Percentiles rank a stretch among this genome's conserved stretches.
Evolutionary conservation across 352 stramenopile species (phyloP).

Genomic region (Globisporangium nunn): DNA sequence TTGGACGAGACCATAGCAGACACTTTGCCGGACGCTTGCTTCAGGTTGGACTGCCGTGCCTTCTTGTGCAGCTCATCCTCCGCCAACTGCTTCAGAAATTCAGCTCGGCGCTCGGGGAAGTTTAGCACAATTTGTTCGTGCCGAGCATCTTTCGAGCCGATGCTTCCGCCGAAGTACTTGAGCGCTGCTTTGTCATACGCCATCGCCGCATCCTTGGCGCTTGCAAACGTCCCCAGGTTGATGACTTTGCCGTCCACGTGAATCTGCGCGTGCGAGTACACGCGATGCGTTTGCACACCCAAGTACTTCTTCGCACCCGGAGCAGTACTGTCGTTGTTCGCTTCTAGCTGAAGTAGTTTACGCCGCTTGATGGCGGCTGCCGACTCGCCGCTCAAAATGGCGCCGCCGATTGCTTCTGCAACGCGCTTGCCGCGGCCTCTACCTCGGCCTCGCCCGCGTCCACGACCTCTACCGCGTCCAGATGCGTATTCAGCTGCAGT

Average conservation of each 20-base stretch:
- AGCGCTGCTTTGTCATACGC: conserved; percentile 80
- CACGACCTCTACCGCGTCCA: conserved; percentile 24
- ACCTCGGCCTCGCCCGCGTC: conserved; percentile 32
- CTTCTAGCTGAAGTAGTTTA: conserved; percentile 16
- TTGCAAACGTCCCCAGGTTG: conserved; percentile 69
- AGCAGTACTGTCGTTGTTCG: background rate
- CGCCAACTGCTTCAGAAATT: conserved; percentile 53
- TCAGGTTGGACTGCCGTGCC: conserved; percentile 13
- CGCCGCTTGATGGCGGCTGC: conserved; percentile 20
- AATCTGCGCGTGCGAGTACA: conserved; percentile 76
- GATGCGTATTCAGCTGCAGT: conserved; percentile 3
- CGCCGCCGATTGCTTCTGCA: conserved; percentile 18
- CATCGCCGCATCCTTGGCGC: conserved; percentile 54
- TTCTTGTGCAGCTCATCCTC: conserved; percentile 59
- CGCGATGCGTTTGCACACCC: conserved; percentile 58
- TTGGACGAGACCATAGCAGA: conserved; percentile 11
- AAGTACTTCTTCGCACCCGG: conserved; percentile 60
- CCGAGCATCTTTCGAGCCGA: conserved; percentile 27
- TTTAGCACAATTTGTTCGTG: conserved; percentile 62
- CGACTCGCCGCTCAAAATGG: background rate
- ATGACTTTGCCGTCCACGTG: conserved; percentile 71
- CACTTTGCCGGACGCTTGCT: conserved; percentile 3
- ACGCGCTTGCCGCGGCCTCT: conserved; percentile 46
- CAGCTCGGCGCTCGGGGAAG: conserved; percentile 58
- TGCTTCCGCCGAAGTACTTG: conserved; percentile 58